Evolutionary conservation across 1,284 basidiomycete genomes (phyloP), one percentile per base, ranked within the genome.

Genomic region (Cryptococcus sp.): DNA sequence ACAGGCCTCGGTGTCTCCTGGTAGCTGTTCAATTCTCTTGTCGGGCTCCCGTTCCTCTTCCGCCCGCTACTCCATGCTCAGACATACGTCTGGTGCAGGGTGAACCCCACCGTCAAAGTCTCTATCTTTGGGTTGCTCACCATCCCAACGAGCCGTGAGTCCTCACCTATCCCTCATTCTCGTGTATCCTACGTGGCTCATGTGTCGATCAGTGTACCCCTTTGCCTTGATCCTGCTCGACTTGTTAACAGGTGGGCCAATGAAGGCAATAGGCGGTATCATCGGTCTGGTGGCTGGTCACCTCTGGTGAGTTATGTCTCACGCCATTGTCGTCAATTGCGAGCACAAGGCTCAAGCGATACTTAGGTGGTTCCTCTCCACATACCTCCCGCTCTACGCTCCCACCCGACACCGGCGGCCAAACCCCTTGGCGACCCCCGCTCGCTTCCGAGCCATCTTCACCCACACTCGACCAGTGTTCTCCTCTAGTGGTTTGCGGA

Each of bases 231-330:
- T 75, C 20, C 50, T 69, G 1, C 61, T 78, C 8, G 76, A 78
- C 43, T 46, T 75, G 1, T 28, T 78, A 5, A 70, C 67, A 1
- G 64, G 67, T 4, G 75, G 74, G 4, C 65, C 68, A 0, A 38
- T 23, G 6, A 71, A 69, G 36, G 75, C 71, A 2, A 44, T 75
- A 2, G 64, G 60, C 0, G 70, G 71, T 7, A 6, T 73, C 5
- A 52, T 76, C 5, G 76, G 76, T 1, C 50, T 77, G n/a, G 18
- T 76, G 0, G 67, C 68, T 3, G 76, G 75, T 1, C 76, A 78
- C 52, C 16, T 68, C 20, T 78, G 74, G 76, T 75, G 45, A 46
- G 66, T 57, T 15, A 16, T 12, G 18, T 13, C 35, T 38, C 37
- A 16, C 8, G 23, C 33, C 15, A 6, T 33, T 54, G 4, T 20